Conservation (phyloP, 495 filamentous ascomycete species). For the Aspergillus funiculosus region DNA sequence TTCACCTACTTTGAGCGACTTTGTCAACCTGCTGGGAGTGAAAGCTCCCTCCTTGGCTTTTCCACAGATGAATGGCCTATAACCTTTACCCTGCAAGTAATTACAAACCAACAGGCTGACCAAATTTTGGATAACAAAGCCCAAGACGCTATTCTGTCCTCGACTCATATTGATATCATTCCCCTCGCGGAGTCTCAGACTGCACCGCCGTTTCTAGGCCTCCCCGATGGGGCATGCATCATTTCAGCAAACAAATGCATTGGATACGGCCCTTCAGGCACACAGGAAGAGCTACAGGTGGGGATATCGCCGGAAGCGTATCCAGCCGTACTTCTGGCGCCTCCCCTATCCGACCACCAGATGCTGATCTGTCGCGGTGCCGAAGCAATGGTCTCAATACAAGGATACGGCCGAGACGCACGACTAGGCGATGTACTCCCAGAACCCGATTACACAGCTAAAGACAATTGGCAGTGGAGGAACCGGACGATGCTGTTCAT, state of each 20-base stretch:
- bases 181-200: not conserved
- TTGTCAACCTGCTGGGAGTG: not conserved
- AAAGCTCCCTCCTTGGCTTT: not conserved
- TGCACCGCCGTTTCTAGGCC: not conserved
- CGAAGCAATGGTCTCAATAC: constrained; percentile 1
- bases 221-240: not conserved
- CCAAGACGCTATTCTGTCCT: not conserved
- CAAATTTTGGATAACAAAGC: not conserved
- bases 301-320: not conserved
- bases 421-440: not conserved
- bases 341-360: constrained; percentile 1
- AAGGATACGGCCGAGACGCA: constrained; percentile 1
- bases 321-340: not conserved
- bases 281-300: not conserved
- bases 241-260: constrained; percentile 4
- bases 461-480: not conserved
- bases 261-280: constrained; percentile 1
- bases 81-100: not conserved
- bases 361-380: constrained; percentile 2
- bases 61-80: not conserved
- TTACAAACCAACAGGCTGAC: not conserved
- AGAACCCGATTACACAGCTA: not conserved
- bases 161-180: not conserved
- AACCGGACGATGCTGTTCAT: not conserved
- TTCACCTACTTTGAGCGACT: constrained; percentile 2